Evolutionary conservation across 805 yeast species (phyloP).

Genomic region (Nadsonia fulvescens): DNA sequence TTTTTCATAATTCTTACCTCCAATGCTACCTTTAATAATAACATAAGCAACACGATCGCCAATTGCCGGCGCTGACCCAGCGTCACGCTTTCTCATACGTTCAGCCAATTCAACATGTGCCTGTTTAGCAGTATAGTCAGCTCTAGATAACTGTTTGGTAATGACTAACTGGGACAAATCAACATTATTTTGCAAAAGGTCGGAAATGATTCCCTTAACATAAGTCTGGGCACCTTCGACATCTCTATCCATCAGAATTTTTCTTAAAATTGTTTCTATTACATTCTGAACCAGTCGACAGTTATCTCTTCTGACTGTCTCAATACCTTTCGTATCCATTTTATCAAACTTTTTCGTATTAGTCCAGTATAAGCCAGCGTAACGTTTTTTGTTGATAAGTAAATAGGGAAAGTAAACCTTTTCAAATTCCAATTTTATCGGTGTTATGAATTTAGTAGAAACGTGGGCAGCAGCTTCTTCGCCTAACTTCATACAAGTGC

Average conservation of each 20-base stretch:
- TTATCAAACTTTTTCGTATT: constrained; percentile 81
- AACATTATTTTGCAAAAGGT: constrained; percentile 72
- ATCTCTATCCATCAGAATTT: constrained; percentile 72
- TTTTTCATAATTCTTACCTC: constrained; percentile 76
- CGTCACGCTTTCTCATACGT: constrained; percentile 88
- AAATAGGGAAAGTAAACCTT: constrained; percentile 91
- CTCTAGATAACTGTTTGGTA: constrained; percentile 75
- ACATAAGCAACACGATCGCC: constrained; percentile 99
- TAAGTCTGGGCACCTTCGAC: constrained; percentile 69
- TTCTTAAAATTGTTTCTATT: constrained; percentile 74
- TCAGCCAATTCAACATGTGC: constrained; percentile 96
- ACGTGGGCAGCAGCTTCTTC: constrained; percentile 87
- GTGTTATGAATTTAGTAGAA: constrained; percentile 57
- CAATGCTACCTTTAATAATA: constrained; percentile 63
- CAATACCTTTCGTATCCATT: constrained; percentile 96
- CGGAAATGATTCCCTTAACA: constrained; percentile 78
- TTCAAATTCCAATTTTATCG: constrained; percentile 90
- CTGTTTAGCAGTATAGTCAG: constrained; percentile 89
- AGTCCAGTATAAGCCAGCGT: constrained; percentile 96
- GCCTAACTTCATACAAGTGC: constrained; percentile 77
- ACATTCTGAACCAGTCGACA: constrained; percentile 90
- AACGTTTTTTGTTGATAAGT: constrained; percentile 86
- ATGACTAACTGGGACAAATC: constrained; percentile 89
- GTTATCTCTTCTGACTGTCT: constrained; percentile 95
- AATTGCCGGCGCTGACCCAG: constrained; percentile 90